Evolutionary conservation across 1,284 basidiomycete species (phyloP).

Genomic region (Tilletia caries): DNA sequence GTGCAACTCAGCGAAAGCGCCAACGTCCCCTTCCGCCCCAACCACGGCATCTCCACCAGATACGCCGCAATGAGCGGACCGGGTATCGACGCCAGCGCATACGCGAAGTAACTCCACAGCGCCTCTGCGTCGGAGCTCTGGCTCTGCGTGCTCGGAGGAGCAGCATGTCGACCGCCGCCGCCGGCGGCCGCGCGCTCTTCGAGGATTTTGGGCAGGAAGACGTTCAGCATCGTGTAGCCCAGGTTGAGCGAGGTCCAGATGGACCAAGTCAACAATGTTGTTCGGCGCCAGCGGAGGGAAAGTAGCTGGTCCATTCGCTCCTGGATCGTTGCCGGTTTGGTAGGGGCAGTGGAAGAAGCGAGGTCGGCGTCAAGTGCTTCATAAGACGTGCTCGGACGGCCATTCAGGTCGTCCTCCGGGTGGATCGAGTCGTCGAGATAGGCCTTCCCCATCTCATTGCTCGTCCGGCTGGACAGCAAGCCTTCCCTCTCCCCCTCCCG

Average conservation of each 20-base stretch:
- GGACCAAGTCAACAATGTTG: slow-evolving; percentile 64
- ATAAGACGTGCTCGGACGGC: neutral
- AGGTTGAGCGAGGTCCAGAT: slow-evolving; percentile 46
- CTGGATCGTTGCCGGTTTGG: slow-evolving; percentile 28
- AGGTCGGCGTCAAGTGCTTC: no score
- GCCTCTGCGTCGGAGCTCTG: slow-evolving; percentile 1
- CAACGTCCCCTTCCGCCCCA: slow-evolving; percentile 69
- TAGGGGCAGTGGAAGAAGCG: neutral
- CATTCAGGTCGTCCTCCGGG: neutral
- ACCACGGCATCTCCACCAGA: slow-evolving; percentile 71
- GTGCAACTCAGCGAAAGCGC: slow-evolving; percentile 34
- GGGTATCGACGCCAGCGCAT: slow-evolving; percentile 41
- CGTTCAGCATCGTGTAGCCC: slow-evolving; percentile 96
- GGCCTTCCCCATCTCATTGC: neutral
- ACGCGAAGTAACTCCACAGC: slow-evolving; percentile 28
- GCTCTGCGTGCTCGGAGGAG: neutral
- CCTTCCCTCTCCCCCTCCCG: neutral
- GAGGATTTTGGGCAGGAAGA: slow-evolving; percentile 84
- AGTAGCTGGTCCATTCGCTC: slow-evolving; percentile 73
- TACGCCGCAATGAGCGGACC: slow-evolving; percentile 74
- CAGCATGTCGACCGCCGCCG: neutral
- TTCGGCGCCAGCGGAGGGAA: slow-evolving; percentile 73
- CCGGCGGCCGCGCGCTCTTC: slow-evolving; percentile 64
- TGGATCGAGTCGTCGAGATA: slow-evolving; percentile 5
- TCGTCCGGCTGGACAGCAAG: neutral